These are phyloP conservation scores for Phyllosticta citribraziliensis DNA, from an alignment of 2,329 filamentous ascomycete genomes.

Conservation along the genomic window DNA sequence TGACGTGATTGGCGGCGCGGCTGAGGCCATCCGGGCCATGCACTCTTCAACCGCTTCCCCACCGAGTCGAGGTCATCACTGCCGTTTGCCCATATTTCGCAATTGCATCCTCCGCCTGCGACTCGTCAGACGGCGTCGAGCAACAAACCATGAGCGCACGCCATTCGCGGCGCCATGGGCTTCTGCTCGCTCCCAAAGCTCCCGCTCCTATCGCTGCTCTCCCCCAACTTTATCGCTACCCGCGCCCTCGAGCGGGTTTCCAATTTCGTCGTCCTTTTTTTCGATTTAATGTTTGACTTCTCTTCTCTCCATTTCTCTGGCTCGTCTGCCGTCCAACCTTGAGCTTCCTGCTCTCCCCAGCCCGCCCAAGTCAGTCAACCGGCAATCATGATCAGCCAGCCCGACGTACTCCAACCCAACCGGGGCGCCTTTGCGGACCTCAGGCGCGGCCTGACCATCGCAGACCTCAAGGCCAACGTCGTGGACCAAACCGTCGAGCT, in stretches of 20 bases:
- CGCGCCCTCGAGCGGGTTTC: background rate
- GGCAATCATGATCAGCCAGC: constrained; percentile 5
- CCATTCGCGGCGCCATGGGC: background rate
- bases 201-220: background rate
- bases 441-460: constrained; percentile 2
- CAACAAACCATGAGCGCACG: background rate
- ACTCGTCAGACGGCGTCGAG: background rate
- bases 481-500: background rate
- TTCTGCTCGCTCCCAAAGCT: background rate
- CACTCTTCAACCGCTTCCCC: background rate
- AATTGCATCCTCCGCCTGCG: background rate
- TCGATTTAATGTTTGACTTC: background rate
- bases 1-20: background rate
- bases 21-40: background rate
- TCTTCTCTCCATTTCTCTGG: background rate
- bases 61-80: background rate
- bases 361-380: background rate
- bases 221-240: background rate
- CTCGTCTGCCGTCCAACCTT: background rate
- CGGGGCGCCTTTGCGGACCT: constrained; percentile 1
- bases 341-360: background rate
- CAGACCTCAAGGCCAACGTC: constrained; percentile 1
- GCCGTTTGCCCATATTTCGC: background rate
- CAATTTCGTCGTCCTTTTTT: background rate
- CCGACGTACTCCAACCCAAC: constrained; percentile 1